Conservation (phyloP, 208 protist genomes). For the Wallacemonas sp. region DNA sequence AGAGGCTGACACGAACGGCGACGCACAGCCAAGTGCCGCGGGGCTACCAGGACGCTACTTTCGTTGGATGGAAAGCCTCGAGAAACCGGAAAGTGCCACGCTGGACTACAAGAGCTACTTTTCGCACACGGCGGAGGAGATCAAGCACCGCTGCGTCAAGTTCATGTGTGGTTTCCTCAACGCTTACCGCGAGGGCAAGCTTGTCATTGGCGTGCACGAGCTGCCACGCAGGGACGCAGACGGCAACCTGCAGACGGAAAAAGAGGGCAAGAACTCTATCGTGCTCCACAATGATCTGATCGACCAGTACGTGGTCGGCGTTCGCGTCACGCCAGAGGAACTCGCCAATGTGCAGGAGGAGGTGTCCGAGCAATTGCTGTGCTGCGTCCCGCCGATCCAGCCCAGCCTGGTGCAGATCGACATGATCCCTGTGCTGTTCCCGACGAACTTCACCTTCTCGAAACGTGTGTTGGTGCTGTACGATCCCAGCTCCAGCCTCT, state of each 20-base stretch:
- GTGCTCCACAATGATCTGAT: constrained; percentile 59
- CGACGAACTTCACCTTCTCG: constrained; percentile 36
- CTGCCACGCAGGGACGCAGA: constrained; percentile 37
- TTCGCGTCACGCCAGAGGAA: constrained; percentile 38
- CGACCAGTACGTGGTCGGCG: constrained; percentile 66
- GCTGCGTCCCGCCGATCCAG: constrained; percentile 64
- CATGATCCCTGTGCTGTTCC: constrained; percentile 54
- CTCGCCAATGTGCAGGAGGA: constrained; percentile 48
- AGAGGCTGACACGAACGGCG: not conserved
- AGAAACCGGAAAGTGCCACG: constrained; percentile 59
- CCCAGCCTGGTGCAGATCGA: constrained; percentile 43
- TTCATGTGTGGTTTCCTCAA: constrained; percentile 81
- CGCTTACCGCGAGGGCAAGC: constrained; percentile 57
- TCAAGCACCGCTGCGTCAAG: constrained; percentile 59
- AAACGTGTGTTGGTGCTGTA: constrained; percentile 50
- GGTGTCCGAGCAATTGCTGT: constrained; percentile 49
- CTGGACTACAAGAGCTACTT: constrained; percentile 82
- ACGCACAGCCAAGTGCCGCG: not conserved
- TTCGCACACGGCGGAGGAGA: constrained; percentile 51
- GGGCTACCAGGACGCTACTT: constrained; percentile 29
- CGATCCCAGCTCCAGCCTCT: constrained; percentile 21
- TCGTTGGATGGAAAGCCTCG: constrained; percentile 50
- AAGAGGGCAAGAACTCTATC: constrained; percentile 44
- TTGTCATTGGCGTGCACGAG: constrained; percentile 69
- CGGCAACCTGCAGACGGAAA: constrained; percentile 29